Evolutionary conservation across 164 flowering plant species (phyloP).

Genomic region (Magnolia changhungtana): DNA sequence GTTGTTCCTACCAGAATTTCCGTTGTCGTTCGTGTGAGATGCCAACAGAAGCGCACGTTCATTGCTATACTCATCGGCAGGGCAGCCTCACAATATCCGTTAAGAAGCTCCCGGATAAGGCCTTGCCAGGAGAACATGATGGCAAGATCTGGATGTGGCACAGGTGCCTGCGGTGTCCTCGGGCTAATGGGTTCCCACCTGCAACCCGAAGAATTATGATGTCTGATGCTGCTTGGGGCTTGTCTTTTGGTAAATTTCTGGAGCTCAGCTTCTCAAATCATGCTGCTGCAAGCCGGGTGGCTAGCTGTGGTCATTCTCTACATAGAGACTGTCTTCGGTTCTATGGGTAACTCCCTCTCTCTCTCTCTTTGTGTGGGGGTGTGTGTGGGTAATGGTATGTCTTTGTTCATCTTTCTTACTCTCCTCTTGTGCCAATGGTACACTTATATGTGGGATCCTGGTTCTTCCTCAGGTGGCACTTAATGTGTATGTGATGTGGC

Average conservation of each 20-base stretch:
- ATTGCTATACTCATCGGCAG: slow-evolving; percentile 93
- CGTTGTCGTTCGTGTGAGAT: slow-evolving; percentile 79
- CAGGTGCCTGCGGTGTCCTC: slow-evolving; percentile 83
- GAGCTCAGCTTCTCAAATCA: slow-evolving; percentile 99
- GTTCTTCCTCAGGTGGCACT: background rate
- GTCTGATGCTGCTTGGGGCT: slow-evolving; percentile 99
- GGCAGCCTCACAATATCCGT: slow-evolving; percentile 97
- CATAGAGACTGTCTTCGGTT: slow-evolving; percentile 99
- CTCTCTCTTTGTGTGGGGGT: background rate
- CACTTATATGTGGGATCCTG: background rate
- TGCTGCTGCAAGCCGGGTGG: slow-evolving; percentile 99
- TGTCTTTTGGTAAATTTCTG: slow-evolving; percentile 97
- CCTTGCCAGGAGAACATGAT: slow-evolving; percentile 80
- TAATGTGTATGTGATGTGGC: background rate
- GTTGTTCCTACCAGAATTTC: slow-evolving; percentile 48
- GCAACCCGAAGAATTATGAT: slow-evolving; percentile 86
- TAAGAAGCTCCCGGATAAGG: slow-evolving; percentile 63
- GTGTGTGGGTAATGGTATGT: background rate
- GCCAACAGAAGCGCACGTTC: slow-evolving; percentile 98
- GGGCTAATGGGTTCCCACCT: slow-evolving; percentile 79
- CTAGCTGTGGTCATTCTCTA: slow-evolving; percentile 97
- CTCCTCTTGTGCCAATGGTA: background rate
- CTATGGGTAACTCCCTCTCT: slow-evolving; percentile 63
- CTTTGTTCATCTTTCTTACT: background rate
- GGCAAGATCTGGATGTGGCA: slow-evolving; percentile 99